Evolutionary conservation across 2,329 filamentous ascomycete genomes (phyloP), one percentile per base, ranked within the genome.

Genomic region (Chaetomiaceae sp.): DNA sequence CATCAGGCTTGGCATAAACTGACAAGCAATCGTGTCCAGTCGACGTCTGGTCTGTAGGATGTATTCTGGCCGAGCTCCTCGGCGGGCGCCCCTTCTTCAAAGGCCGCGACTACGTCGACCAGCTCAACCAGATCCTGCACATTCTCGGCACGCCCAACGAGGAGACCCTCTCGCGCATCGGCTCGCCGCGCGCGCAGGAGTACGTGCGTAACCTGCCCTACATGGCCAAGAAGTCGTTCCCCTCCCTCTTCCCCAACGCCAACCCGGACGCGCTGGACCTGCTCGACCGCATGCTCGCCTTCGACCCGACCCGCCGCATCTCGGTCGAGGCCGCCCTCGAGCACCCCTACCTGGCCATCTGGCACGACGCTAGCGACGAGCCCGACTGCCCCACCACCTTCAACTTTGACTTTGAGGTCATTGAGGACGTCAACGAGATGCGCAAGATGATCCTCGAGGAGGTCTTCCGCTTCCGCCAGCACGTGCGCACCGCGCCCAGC

Each of bases 81-180:
- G 94, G 94, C 59, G 92, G 94, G 56, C 88, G 95, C 56, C 94
- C 94, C 39, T 99, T 99, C 80, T 97, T 99, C 81, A 99, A 99
- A 76, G 94, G 94, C 54, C 89, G 94, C 58, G 94, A 99, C 76
- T 99, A 99, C 68, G 94, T 99, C 71, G 94, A 99, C 74, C 94
- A 99, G 77, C 84, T 99, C 61, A 99, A 99, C 79, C 94, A 99
- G 75, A 99, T 99, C 67, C 82, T 99, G 52, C 91, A 97, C 77
- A 96, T 95, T 70, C 87, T 99, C 50, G 94, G 94, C 60, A 99
- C 92, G 1, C 94, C 94, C 37, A 95, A 92, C 68, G 92, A 97
- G 72, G 90, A 95, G 69, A 99, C 94, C 0, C 81, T 99, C 19
- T 86, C 84, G 23, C 89, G 94, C 61, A 99, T 99, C 67, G 94